These are phyloP conservation scores for Guadua angustifolia DNA, from an alignment of 176 grass and related monocot genomes.

Conservation along the genomic window DNA sequence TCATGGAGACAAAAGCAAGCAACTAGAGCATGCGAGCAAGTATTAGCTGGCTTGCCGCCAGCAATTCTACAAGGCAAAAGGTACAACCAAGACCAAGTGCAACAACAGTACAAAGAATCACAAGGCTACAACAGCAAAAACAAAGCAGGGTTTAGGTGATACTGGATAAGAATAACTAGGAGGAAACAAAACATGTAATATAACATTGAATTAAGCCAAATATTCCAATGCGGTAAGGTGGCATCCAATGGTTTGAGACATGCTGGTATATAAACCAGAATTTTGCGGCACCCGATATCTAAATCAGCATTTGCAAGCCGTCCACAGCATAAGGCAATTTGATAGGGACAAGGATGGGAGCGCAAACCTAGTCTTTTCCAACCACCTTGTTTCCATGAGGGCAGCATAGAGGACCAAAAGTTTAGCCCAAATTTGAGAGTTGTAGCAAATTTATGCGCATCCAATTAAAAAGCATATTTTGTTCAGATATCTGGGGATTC, in stretches of 20 bases:
- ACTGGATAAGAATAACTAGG: constrained; percentile 59
- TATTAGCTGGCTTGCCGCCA: constrained; percentile 58
- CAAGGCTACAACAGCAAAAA: constrained; percentile 65
- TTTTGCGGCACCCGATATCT: constrained; percentile 5
- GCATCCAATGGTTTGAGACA: constrained; percentile 37
- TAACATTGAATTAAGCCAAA: constrained; percentile 47
- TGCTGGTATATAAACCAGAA: constrained; percentile 10
- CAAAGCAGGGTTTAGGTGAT: constrained; percentile 53
- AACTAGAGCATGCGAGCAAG: constrained; percentile 39
- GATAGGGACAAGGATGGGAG: constrained; percentile 46
- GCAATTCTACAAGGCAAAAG: constrained; percentile 57
- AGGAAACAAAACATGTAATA: constrained; percentile 43
- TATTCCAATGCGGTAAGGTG: constrained; percentile 38
- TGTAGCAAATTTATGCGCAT: constrained; percentile 23
- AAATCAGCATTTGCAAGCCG: constrained; percentile 39
- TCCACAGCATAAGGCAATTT: constrained; percentile 15
- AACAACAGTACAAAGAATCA: constrained; percentile 50
- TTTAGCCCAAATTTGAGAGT: neutral
- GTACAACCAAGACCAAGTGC: constrained; percentile 35
- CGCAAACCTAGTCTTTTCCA: constrained; percentile 50
- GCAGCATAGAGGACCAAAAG: constrained; percentile 16
- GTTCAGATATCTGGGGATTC: neutral
- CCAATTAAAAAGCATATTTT: constrained; percentile 17
- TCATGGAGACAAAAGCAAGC: constrained; percentile 50
- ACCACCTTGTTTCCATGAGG: constrained; percentile 31